Evolutionary conservation across 2,329 filamentous ascomycete species (phyloP), one percentile per base, ranked within the genome.

Genomic region (Verticillium nubilum): DNA sequence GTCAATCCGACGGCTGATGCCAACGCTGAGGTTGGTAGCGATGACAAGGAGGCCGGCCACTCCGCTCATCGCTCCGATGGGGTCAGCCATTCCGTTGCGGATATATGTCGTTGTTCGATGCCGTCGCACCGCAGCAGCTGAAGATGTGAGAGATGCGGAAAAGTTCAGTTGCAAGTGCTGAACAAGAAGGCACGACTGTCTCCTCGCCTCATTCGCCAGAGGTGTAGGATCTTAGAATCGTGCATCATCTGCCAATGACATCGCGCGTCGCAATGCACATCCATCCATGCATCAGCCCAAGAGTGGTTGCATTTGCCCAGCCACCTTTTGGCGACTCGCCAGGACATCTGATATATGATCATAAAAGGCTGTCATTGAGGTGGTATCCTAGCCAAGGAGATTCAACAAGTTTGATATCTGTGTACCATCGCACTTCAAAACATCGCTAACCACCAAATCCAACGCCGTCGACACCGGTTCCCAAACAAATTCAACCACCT

Each of bases 1-100:
- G 31, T 60, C 58, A 42, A 60, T 58, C 3, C 57, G 58, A 4
- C 58, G 37, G 55, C 54, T 53, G 7, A 58, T 50, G 10, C 50
- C 55, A 25, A 47, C 55, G 12, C 54, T 33, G 12, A 60, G 29
- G 54, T 60, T 26, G 4, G 52, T 25, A 5, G 58, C 31, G 26
- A 50, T 33, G 35, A 37, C 55, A 15, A 60, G 29, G 33, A 58
- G 58, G 55, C 58, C 55, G 25, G 55, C 58, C 19, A 57, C 57
- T 23, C 55, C 26, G 47, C 54, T 58, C 17, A 60, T 35, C 12
- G 31, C 47, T 33, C 26, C 29, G 55, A 53, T 53, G 37, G 58
- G 53, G 27, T 60, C 58, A 42, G 47, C 42, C 58, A 57, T 58
- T n/a, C 55, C 58, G 33, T 33, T 29, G 47, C 58, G 52, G 19